A percentile compares a stretch with the other conserved stretches of the same genome.
Evolutionary conservation across 176 grass and related monocot species (phyloP).

Genomic region (Otatea glauca): DNA sequence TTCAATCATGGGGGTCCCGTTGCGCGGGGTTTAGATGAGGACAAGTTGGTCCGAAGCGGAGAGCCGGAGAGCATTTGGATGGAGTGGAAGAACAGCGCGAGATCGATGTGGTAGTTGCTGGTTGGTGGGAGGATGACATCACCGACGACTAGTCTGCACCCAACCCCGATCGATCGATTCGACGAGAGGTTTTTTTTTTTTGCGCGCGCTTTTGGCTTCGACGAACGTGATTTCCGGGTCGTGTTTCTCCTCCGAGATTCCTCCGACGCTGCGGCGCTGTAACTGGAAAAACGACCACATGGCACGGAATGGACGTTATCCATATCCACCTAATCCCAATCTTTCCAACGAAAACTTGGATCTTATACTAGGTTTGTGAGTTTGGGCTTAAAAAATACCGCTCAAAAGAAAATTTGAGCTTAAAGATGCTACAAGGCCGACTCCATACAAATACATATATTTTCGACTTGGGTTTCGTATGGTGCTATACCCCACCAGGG

Average conservation of each 20-base stretch:
- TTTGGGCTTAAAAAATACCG: too few species aligned
- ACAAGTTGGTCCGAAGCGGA: not conserved
- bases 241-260: conserved; percentile 22
- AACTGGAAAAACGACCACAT: not conserved
- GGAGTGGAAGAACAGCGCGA: not conserved
- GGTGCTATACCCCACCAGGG: not conserved
- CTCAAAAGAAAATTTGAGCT: not conserved
- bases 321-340: not conserved
- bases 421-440: not conserved
- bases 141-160: conserved; percentile 43
- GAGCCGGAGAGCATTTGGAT: not conserved
- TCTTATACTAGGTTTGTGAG: too few species aligned
- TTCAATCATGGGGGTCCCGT: not conserved
- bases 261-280: not conserved
- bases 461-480: not conserved
- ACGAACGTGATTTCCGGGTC: conserved; percentile 25
- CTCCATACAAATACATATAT: too few species aligned
- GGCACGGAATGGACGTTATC: not conserved
- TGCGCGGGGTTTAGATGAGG: not conserved
- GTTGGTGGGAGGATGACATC: conserved; percentile 70
- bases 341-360: too few species aligned
- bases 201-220: not conserved
- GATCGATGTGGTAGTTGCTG: conserved; percentile 58
- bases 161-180: not conserved
- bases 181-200: not conserved